These are phyloP conservation scores for Gillenia trifoliata DNA, from an alignment of 306 rosid genomes.

Conservation along the genomic window DNA sequence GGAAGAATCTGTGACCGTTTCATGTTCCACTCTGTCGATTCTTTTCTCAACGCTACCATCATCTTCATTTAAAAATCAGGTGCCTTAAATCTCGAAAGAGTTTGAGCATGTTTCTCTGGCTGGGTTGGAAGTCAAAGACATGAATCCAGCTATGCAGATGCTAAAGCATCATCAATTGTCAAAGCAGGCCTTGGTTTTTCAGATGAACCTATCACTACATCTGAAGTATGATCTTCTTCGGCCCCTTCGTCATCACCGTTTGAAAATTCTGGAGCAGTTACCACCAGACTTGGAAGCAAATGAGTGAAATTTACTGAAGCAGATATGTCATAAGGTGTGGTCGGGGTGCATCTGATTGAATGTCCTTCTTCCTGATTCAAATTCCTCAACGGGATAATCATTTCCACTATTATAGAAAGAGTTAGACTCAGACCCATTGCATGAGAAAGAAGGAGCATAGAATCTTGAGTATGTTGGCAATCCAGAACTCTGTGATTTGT, in stretches of 20 bases:
- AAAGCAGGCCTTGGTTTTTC: slow-evolving; percentile 32
- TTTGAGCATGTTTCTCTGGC: slow-evolving; percentile 34
- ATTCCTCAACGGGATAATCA: slow-evolving; percentile 32
- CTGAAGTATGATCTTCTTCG: slow-evolving; percentile 26
- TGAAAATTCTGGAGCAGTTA: slow-evolving; percentile 80
- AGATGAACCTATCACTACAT: slow-evolving; percentile 19
- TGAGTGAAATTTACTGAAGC: slow-evolving; percentile 36
- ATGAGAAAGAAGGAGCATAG: slow-evolving; percentile 57
- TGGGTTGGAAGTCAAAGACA: slow-evolving; percentile 42
- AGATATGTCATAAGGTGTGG: slow-evolving; percentile 24
- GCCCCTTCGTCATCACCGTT: slow-evolving; percentile 43
- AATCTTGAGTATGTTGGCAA: slow-evolving; percentile 41
- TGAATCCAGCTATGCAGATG: slow-evolving; percentile 74
- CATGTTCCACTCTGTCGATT: slow-evolving; percentile 19
- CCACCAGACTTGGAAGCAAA: slow-evolving; percentile 58
- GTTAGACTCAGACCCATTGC: slow-evolving; percentile 43
- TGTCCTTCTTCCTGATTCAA: slow-evolving; percentile 26
- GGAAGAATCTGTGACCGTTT: slow-evolving; percentile 17
- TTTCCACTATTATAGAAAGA: slow-evolving; percentile 35
- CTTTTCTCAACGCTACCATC: slow-evolving; percentile 28
- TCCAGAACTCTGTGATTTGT: slow-evolving; percentile 40
- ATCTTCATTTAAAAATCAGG: slow-evolving; percentile 55
- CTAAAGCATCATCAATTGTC: slow-evolving; percentile 73
- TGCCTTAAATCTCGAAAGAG: slow-evolving; percentile 39
- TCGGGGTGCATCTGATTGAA: slow-evolving; percentile 27